These are phyloP conservation scores for Neurospora terricola DNA, from an alignment of 495 filamentous ascomycete species.

Conservation along the genomic window DNA sequence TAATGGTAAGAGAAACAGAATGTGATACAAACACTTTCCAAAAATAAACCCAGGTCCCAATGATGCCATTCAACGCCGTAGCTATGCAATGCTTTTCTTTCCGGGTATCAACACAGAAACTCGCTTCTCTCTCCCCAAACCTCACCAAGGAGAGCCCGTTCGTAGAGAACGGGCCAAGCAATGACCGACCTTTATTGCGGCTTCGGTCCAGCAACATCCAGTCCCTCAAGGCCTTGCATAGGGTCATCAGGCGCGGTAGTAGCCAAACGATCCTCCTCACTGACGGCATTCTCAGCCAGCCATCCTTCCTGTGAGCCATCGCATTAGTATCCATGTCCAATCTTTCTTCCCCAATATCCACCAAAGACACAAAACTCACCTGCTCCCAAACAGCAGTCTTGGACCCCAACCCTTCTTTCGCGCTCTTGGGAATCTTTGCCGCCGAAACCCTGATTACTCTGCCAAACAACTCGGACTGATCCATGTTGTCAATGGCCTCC, in stretches of 20 bases:
- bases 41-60: background rate
- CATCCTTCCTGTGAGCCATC: slow-evolving; percentile 65
- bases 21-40: background rate
- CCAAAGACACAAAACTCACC: slow-evolving; percentile 41
- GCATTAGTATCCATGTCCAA: slow-evolving; percentile 19
- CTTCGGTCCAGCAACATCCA: slow-evolving; percentile 89
- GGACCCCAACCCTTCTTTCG: slow-evolving; percentile 74
- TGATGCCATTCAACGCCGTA: slow-evolving; percentile 27
- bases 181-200: slow-evolving; percentile 43
- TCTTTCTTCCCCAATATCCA: background rate
- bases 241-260: slow-evolving; percentile 62
- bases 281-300: slow-evolving; percentile 80
- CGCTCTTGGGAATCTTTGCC: slow-evolving; percentile 87
- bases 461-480: slow-evolving; percentile 92
- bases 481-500: slow-evolving; percentile 99
- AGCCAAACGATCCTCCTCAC: slow-evolving; percentile 70
- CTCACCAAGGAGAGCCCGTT: background rate
- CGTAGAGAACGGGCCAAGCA: background rate
- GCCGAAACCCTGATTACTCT: slow-evolving; percentile 82
- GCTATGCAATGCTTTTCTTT: slow-evolving; percentile 26
- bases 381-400: slow-evolving; percentile 98
- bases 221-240: slow-evolving; percentile 88
- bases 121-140: background rate
- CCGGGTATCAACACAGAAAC: background rate
- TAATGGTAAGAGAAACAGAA: background rate